Conservation (phyloP, 2,329 filamentous ascomycete species). For the Colletotrichum plurivorum region DNA sequence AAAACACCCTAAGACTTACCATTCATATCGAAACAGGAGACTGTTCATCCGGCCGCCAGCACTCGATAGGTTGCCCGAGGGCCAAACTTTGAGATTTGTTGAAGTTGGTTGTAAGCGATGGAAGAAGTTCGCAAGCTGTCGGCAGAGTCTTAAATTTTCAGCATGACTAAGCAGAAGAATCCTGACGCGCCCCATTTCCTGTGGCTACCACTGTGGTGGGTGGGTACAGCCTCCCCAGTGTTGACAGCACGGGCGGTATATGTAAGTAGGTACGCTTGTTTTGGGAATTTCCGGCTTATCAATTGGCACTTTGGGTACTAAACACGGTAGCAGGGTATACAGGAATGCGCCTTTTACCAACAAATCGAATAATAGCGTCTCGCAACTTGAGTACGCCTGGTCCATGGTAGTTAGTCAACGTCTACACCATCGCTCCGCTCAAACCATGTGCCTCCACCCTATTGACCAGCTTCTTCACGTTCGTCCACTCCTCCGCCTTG, state of each 20-base stretch:
- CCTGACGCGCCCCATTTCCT: background rate
- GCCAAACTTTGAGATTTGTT: background rate
- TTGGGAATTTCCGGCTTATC: conserved; percentile 1
- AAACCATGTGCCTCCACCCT: conserved; percentile 76
- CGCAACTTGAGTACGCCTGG: conserved; percentile 46
- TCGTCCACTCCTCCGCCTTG: conserved; percentile 91
- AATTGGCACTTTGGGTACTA: conserved; percentile 25
- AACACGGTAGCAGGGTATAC: conserved; percentile 40
- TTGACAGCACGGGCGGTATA: background rate
- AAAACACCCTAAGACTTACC: conserved; percentile 44
- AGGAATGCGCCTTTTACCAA: conserved; percentile 37
- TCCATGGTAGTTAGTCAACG: conserved; percentile 11
- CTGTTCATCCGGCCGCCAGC: background rate
- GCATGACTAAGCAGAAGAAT: conserved; percentile 28
- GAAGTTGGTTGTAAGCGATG: background rate
- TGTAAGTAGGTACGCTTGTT: background rate
- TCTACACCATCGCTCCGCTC: conserved; percentile 59
- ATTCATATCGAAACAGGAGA: background rate
- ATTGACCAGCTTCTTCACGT: conserved; percentile 89
- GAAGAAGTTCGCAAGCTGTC: conserved; percentile 14
- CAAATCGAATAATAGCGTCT: conserved; percentile 36
- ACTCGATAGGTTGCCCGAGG: background rate
- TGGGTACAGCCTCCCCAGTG: background rate
- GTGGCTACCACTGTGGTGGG: background rate
- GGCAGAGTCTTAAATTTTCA: conserved; percentile 1